Percentiles rank a stretch among this genome's conserved stretches.
These are phyloP conservation scores for Lachancea meyersii DNA, from an alignment of 805 yeast genomes.

Conservation along the genomic window DNA sequence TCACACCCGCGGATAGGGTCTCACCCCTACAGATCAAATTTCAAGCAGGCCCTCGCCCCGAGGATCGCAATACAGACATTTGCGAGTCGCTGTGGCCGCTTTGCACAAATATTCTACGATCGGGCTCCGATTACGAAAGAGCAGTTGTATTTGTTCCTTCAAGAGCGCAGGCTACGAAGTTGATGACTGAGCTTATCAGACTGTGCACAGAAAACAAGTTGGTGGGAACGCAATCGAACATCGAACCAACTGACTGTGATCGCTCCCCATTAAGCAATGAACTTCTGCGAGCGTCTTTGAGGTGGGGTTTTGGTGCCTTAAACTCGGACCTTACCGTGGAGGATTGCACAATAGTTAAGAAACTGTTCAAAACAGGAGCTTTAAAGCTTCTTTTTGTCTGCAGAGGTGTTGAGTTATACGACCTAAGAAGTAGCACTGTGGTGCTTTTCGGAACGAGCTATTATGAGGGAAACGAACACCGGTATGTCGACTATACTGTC, in stretches of 20 bases:
- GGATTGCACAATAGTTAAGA: constrained; percentile 53
- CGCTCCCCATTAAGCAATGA: constrained; percentile 29
- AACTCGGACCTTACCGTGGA: constrained; percentile 49
- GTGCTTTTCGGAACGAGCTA: constrained; percentile 64
- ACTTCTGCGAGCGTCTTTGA: constrained; percentile 39
- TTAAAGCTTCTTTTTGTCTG: constrained; percentile 56
- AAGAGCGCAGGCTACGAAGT: constrained; percentile 47
- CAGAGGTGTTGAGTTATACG: constrained; percentile 45
- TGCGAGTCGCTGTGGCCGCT: constrained; percentile 34
- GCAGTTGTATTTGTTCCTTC: constrained; percentile 51
- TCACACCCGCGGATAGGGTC: constrained; percentile 55
- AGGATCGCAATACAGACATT: constrained; percentile 16
- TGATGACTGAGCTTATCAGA: constrained; percentile 42
- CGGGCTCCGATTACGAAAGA: constrained; percentile 31
- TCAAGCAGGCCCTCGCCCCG: constrained; percentile 45
- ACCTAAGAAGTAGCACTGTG: constrained; percentile 50
- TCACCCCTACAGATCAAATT: constrained; percentile 52
- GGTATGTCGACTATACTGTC: constrained; percentile 62
- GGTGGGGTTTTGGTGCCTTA: constrained; percentile 58
- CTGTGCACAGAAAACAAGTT: constrained; percentile 33
- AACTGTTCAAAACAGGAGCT: constrained; percentile 44
- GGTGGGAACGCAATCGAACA: constrained; percentile 7
- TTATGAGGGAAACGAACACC: constrained; percentile 67
- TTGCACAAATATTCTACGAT: constrained; percentile 34
- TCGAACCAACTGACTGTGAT: background rate